phyloP scores from a whole-genome alignment of 331 rosid genomes.

The Quercus tomentella region DNA sequence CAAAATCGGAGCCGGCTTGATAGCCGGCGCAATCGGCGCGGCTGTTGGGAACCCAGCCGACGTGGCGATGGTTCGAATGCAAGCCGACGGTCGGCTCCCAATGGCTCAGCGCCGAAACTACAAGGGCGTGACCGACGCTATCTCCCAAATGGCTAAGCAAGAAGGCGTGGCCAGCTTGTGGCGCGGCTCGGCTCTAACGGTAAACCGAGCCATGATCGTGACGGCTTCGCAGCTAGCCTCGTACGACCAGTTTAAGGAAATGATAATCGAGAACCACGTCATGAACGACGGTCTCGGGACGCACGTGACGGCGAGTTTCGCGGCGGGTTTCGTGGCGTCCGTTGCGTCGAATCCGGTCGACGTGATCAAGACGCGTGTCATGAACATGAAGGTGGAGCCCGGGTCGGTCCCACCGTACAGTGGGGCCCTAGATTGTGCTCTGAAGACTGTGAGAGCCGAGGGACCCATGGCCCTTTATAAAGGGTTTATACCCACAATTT shows the following conservation, averaged over 20 bases:
- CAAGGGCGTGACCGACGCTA: constrained; percentile 69
- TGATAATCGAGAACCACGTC: constrained; percentile 43
- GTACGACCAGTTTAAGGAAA: constrained; percentile 79
- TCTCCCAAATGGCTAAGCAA: constrained; percentile 49
- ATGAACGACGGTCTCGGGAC: constrained; percentile 76
- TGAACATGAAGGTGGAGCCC: constrained; percentile 76
- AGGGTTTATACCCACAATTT: constrained; percentile 81
- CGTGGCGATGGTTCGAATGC: constrained; percentile 95
- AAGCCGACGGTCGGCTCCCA: constrained; percentile 86
- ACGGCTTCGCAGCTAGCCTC: constrained; percentile 91
- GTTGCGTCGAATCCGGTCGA: constrained; percentile 93
- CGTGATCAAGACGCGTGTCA: constrained; percentile 88
- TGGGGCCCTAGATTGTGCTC: constrained; percentile 79
- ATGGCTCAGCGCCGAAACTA: constrained; percentile 61
- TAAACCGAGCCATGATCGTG: constrained; percentile 93
- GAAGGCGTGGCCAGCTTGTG: constrained; percentile 79
- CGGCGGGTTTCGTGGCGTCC: constrained; percentile 90
- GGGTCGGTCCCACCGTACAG: constrained; percentile 51
- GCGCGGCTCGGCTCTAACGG: constrained; percentile 88
- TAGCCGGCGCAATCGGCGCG: constrained; percentile 80
- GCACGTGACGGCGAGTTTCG: constrained; percentile 83
- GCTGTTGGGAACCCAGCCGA: constrained; percentile 89
- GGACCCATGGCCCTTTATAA: constrained; percentile 83
- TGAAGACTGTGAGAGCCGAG: constrained; percentile 71
- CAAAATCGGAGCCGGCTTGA: constrained; percentile 61